Base-by-base conservation (phyloP, 352 stramenopile genomes). In the Phytophthora europaea region DNA sequence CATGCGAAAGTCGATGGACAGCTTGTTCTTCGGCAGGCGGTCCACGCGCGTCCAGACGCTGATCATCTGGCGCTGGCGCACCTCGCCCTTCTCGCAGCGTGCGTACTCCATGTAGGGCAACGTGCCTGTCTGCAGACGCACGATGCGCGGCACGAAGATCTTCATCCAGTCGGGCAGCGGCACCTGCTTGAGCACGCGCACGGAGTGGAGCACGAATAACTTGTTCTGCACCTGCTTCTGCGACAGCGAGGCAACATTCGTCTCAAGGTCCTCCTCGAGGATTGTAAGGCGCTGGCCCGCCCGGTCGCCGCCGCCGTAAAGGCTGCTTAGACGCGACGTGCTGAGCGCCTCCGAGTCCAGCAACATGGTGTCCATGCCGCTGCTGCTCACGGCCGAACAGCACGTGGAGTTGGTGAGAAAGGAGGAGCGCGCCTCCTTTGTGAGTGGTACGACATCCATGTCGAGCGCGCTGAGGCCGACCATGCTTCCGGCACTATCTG, bases 81-180 rank as follows among this genome's bases (percentile, higher is more conserved):
- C 76, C 50, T 84, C 73, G 26, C 86, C 82, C 28, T 78, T 71
- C 54, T 88, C 82, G 8, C 78, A 84, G 36, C 85, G 83, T 13
- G 78, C 68, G 72, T 93, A 91, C 70, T 93, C 83, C 72, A 93
- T 86, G 66, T 80, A 93, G 31, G 85, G 85, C 50, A 88, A 71
- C 0, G 82, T 79, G 45, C 85, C 85, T 6, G 78, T 89, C 73
- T 91, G 84, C 38, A 93, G 72, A 10, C 81, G 79, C 48, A 93
- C 81, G 52, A 90, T 53, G 59, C 85, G 83, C 6, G 82, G 83
- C 59, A 91, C 81, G 67, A 91, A 93, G n/a, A 93, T 83, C 63
- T 91, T 91, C 77, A 93, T 89, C 85, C 85, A 93, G 68, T 91
- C 72, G 16, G 85, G 81, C 65, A 90, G 67, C 20, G 85, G 85